phyloP scores from a whole-genome alignment of 768 basidiomycete species.

The Tricholoma terreum region DNA sequence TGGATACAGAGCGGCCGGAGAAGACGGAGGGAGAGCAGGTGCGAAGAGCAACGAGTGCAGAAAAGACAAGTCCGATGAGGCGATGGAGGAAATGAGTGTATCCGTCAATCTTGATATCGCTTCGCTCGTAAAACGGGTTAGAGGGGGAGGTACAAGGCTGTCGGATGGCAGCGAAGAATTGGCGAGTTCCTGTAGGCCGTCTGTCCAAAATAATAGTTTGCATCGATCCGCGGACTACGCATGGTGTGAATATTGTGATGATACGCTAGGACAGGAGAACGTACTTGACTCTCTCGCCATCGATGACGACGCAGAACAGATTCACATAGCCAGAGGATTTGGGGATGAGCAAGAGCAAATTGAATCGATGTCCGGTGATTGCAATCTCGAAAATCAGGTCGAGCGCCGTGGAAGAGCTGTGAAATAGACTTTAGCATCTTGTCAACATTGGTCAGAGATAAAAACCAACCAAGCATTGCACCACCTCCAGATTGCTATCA shows the following conservation, averaged over 20 bases:
- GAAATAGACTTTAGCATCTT: conserved; percentile 2
- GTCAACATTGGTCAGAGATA: conserved; percentile 1
- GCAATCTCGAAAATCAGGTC: conserved; percentile 69
- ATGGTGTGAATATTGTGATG: conserved; percentile 12
- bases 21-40: conserved; percentile 36
- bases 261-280: conserved; percentile 18
- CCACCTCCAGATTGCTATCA: conserved; percentile 68
- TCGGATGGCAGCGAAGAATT: conserved; percentile 36
- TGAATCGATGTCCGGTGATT: conserved; percentile 73
- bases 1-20: conserved; percentile 40
- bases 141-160: conserved; percentile 39
- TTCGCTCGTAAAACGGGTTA: conserved; percentile 40
- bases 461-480: conserved; percentile 54
- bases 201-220: conserved; percentile 32
- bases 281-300: conserved; percentile 58
- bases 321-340: conserved; percentile 71
- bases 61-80: conserved; percentile 45
- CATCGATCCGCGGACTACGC: conserved; percentile 38
- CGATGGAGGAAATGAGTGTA: conserved; percentile 53
- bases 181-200: conserved; percentile 36
- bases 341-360: conserved; percentile 60
- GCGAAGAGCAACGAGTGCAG: conserved; percentile 57
- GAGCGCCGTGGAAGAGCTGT: conserved; percentile 66
- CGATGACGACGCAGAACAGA: conserved; percentile 57
- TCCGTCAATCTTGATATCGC: conserved; percentile 43